Evolutionary conservation across 1,284 basidiomycete genomes (phyloP), one percentile per base, ranked within the genome.

Genomic region (Rhodotorula sp.): DNA sequence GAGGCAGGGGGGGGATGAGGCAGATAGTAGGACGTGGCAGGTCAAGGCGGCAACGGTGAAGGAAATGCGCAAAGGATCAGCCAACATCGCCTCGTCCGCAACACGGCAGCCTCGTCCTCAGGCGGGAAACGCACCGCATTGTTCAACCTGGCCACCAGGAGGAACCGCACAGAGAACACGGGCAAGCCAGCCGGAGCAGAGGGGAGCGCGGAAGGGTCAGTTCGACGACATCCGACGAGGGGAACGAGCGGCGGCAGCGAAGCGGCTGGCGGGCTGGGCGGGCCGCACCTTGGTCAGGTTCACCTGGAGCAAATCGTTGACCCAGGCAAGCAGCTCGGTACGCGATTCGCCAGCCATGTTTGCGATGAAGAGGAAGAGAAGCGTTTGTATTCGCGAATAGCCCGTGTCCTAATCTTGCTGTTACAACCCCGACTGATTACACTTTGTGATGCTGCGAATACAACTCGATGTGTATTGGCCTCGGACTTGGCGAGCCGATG

Each of bases 261-360:
- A 34, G 22, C 40, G 51, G 58, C 26, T 22, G 18, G 52, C 24
- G 20, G n/a, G 15, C 9, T 15, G 56, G 18, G 47, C 22, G 26
- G 22, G 34, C 62, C 79, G 78, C 34, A 81, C 79, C 82, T 97
- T 98, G 44, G 90, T 92, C 82, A 96, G 94, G 82, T 89, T 90
- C 80, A 92, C 82, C 77, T 89, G 87, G 13, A 98, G 86, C 28
- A 99, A 87, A 58, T 95, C 91, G 82, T 98, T 98, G 78, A 97
- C 83, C 96, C 96, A 99, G 60, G 85, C 85, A 52, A 99, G 79
- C 44, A 99, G 86, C 79, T 99, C 96, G 58, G 90, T 90, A 79
- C 95, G 81, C 30, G 75, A 76, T 57, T 75, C 73, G 53, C 72
- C 74, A 4, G 65, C 57, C 68, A 70, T 70, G 8, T 18, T 18